phyloP scores from a whole-genome alignment of 1,284 basidiomycete genomes.

The Puccinia hordei region DNA sequence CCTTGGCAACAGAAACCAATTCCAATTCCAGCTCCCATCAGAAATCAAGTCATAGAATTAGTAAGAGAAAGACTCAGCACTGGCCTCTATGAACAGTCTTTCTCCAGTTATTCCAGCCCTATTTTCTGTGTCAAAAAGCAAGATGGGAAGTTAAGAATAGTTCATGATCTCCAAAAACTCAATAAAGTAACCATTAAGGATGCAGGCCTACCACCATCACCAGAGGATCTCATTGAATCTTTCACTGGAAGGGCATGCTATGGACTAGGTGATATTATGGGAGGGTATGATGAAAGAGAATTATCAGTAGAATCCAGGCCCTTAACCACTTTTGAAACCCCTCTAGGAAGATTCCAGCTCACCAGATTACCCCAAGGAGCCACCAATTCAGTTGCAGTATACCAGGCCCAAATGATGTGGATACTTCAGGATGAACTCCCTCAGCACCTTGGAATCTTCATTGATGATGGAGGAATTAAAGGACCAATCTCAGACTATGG shows the following conservation, averaged over 20 bases:
- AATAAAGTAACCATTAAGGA: slow-evolving; percentile 35
- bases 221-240: slow-evolving; percentile 11
- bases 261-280: not conserved
- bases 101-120: slow-evolving; percentile 1
- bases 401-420: slow-evolving; percentile 36
- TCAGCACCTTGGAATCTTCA: no score
- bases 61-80: slow-evolving; percentile 22
- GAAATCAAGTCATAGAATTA: not conserved
- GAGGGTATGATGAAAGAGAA: no score
- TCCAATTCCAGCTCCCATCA: not conserved
- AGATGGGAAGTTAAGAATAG: slow-evolving; percentile 1
- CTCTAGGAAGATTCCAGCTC: no score
- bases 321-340: no score
- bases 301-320: no score
- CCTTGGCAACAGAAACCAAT: no score
- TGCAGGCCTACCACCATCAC: not conserved
- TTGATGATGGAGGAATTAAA: no score
- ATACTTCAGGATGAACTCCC: not conserved
- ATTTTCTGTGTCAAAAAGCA: not conserved
- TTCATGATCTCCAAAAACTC: slow-evolving; percentile 13
- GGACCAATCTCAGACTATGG: no score
- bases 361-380: no score
- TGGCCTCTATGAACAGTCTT: slow-evolving; percentile 1
- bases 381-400: not conserved
- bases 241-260: slow-evolving; percentile 25